phyloP scores from a whole-genome alignment of 2,329 filamentous ascomycete species.

The Cylindrodendrum hubeiense region DNA sequence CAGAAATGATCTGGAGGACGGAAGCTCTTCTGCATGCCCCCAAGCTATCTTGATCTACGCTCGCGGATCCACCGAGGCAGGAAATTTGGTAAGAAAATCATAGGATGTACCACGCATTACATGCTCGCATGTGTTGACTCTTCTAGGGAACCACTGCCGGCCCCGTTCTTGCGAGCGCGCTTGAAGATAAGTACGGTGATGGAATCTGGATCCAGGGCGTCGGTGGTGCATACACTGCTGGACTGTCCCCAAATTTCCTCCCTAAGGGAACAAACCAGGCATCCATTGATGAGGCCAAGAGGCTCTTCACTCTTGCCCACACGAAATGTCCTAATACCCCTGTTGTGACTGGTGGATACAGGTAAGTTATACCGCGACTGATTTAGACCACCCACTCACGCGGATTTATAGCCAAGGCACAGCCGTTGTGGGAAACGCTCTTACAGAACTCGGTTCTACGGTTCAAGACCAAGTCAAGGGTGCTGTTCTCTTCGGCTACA shows the following conservation, averaged over 20 bases:
- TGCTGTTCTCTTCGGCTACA: slow-evolving; percentile 55
- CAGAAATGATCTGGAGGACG: slow-evolving; percentile 46
- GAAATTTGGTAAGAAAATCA: slow-evolving; percentile 51
- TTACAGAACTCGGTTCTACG: slow-evolving; percentile 48
- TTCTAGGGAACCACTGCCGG: slow-evolving; percentile 47
- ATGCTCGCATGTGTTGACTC: neutral
- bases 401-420: slow-evolving; percentile 57
- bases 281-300: slow-evolving; percentile 56
- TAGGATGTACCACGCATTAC: too few species aligned
- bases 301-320: slow-evolving; percentile 54
- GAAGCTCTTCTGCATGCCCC: slow-evolving; percentile 48
- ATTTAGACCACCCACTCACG: slow-evolving; percentile 52
- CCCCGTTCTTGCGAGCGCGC: slow-evolving; percentile 43
- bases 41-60: slow-evolving; percentile 55
- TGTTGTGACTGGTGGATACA: slow-evolving; percentile 57
- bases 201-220: slow-evolving; percentile 59
- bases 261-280: slow-evolving; percentile 51
- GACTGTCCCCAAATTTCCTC: slow-evolving; percentile 51
- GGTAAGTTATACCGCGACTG: slow-evolving; percentile 10
- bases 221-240: slow-evolving; percentile 53
- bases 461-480: slow-evolving; percentile 52
- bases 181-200: slow-evolving; percentile 44
- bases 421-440: slow-evolving; percentile 56
- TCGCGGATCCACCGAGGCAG: slow-evolving; percentile 53
- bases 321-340: slow-evolving; percentile 57